Evolutionary conservation across 768 basidiomycete genomes (phyloP).

Genomic region (Trametes coccinea): DNA sequence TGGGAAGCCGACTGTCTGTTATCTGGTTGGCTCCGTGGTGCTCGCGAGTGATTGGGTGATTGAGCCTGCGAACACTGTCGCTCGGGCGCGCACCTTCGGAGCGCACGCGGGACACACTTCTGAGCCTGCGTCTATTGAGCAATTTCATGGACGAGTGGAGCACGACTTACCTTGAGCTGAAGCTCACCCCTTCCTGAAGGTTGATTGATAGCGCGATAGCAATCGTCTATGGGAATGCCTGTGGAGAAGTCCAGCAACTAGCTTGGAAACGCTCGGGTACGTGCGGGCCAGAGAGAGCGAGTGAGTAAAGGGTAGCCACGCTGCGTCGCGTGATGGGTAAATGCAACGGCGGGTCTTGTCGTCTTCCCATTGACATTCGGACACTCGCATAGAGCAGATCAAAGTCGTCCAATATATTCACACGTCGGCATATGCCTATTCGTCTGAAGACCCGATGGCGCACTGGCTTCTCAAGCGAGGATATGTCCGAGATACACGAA

Average conservation of each 20-base stretch:
- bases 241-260: background rate
- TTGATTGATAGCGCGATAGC: background rate
- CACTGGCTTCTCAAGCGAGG: background rate
- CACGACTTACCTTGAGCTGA: background rate
- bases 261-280: background rate
- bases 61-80: background rate
- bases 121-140: background rate
- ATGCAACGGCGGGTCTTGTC: background rate
- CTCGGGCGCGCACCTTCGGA: background rate
- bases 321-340: conserved; percentile 12
- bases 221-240: conserved; percentile 1
- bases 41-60: conserved; percentile 10
- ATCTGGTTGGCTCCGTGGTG: conserved; percentile 1
- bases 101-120: background rate
- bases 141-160: background rate
- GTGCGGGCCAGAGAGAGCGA: background rate
- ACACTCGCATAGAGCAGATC: background rate
- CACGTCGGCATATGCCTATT: background rate
- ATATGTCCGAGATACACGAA: too few species aligned
- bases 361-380: background rate
- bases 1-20: background rate
- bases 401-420: background rate
- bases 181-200: background rate
- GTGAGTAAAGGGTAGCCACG: conserved; percentile 3
- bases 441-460: background rate